Percentiles rank a stretch among this genome's conserved stretches.
These are phyloP conservation scores for Aspergillus cavernicola DNA, from an alignment of 495 filamentous ascomycete genomes.

Conservation along the genomic window DNA sequence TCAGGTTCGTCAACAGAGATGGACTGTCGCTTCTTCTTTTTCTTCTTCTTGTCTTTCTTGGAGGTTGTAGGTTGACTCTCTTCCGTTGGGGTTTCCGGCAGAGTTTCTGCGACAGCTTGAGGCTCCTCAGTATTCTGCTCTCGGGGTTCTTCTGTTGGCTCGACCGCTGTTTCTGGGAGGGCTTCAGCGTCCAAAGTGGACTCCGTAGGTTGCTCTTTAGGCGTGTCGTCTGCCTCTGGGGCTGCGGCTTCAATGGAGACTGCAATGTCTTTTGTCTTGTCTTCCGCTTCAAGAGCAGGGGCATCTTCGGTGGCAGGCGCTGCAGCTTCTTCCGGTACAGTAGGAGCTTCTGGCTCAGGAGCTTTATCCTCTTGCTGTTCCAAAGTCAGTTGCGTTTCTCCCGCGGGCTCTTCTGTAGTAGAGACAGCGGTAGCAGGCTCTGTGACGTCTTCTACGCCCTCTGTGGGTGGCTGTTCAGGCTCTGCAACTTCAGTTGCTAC, in stretches of 20 bases:
- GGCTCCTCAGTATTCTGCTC: constrained; percentile 14
- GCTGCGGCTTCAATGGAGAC: neutral
- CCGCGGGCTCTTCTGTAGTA: neutral
- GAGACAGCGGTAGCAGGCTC: neutral
- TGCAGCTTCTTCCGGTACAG: neutral
- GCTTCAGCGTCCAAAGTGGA: neutral
- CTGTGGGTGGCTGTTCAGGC: constrained; percentile 16
- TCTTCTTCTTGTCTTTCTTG: constrained; percentile 27
- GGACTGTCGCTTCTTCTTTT: constrained; percentile 36
- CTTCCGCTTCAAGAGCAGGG: neutral
- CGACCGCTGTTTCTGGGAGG: neutral
- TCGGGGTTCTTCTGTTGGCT: neutral
- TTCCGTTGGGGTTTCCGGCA: constrained; percentile 3
- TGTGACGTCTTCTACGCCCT: constrained; percentile 1
- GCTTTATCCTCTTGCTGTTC: neutral
- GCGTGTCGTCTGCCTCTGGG: neutral
- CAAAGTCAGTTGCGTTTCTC: neutral
- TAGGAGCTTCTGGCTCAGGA: neutral
- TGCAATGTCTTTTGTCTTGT: neutral
- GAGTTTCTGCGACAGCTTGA: neutral
- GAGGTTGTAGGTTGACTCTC: constrained; percentile 9
- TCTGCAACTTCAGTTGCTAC: neutral
- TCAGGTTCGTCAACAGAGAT: constrained; percentile 16
- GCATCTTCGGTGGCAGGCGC: neutral
- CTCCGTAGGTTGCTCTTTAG: neutral